Base-by-base conservation (phyloP, 352 stramenopile genomes). In the Pythium scleroteichum region DNA sequence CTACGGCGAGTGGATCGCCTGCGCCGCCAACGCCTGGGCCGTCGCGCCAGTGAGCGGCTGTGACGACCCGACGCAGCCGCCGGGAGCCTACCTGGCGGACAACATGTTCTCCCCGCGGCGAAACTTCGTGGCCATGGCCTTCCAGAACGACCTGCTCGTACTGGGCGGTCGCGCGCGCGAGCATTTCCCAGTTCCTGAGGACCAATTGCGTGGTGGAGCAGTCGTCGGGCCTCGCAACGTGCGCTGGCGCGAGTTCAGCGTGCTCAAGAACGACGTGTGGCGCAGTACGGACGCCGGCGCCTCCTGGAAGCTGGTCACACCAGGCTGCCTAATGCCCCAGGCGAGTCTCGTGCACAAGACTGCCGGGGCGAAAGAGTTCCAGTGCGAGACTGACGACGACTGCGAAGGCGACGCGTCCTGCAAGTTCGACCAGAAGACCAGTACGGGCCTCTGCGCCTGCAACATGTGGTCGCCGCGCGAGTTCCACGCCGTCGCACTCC, bases 231-330 rank as follows among this genome's bases (percentile, higher is more conserved):
- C 78, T 0, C 57, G 62, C 17, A 85, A 76, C 41, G 73, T 53
- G 1, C 72, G 78, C 2, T 90, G 78, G 81, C 68, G 83, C 4
- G 82, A 92, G 65, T 85, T 75, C 49, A 70, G 75, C 0, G 80
- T 92, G 8, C 66, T 92, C 17, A 90, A 90, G 51, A 92, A 92
- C 56, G 82, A 92, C 55, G 77, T 92, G 19, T 92, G 83, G 83
- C 69, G 76, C n/a, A 90, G 78, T 45, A 83, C 72, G 16, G 81
- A 90, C 60, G 70, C 79, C 23, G 83, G 79, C 9, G 74, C 76
- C 8, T 90, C 82, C 17, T 92, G 82, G 82, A 81, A 76, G 45
- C 74, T 92, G 14, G 82, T 89, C 24, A 92, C 80, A 17, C 76
- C 75, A 22, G 82, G 82, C 0, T 92, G 82, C 35, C 41, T 66